Conservation (phyloP, 345 rosid genomes). For the Arabidopsis arenosa region DNA sequence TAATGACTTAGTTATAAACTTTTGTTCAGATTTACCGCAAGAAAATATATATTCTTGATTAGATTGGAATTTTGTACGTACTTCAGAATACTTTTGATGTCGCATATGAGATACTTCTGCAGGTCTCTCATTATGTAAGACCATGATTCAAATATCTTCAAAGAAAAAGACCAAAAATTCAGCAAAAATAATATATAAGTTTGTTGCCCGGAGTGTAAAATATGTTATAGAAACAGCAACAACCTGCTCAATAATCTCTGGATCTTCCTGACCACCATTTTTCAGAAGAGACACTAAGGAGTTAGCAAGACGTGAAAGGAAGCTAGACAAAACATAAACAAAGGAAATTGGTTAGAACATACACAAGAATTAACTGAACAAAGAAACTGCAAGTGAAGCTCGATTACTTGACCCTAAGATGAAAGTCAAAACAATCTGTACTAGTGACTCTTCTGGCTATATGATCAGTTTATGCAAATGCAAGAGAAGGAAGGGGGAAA, state of each 20-base stretch:
- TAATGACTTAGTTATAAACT: too few relatives aligned
- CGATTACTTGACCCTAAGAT: too few relatives aligned
- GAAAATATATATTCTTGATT: too few relatives aligned
- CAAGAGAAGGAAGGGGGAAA: neutral
- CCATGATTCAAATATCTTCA: slow-evolving; percentile 79
- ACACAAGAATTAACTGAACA: too few relatives aligned
- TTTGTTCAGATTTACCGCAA: too few relatives aligned
- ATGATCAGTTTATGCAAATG: neutral
- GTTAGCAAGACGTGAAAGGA: slow-evolving; percentile 63
- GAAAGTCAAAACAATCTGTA: too few relatives aligned
- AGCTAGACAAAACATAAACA: slow-evolving; percentile 50
- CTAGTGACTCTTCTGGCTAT: neutral
- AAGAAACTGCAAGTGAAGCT: too few relatives aligned
- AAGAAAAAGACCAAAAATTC: neutral
- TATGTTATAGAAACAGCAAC: neutral
- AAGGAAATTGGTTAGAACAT: slow-evolving; percentile 5
- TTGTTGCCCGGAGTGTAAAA: neutral
- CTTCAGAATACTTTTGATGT: slow-evolving; percentile 62
- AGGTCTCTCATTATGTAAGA: slow-evolving; percentile 63
- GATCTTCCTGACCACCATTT: slow-evolving; percentile 75
- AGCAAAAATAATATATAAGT: neutral
- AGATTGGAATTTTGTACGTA: slow-evolving; percentile 40
- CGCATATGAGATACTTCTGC: slow-evolving; percentile 64
- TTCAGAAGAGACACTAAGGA: slow-evolving; percentile 62
- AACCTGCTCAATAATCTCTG: slow-evolving; percentile 90